Evolutionary conservation across 2,329 filamentous ascomycete species (phyloP).

Genomic region (Alternaria dauci): DNA sequence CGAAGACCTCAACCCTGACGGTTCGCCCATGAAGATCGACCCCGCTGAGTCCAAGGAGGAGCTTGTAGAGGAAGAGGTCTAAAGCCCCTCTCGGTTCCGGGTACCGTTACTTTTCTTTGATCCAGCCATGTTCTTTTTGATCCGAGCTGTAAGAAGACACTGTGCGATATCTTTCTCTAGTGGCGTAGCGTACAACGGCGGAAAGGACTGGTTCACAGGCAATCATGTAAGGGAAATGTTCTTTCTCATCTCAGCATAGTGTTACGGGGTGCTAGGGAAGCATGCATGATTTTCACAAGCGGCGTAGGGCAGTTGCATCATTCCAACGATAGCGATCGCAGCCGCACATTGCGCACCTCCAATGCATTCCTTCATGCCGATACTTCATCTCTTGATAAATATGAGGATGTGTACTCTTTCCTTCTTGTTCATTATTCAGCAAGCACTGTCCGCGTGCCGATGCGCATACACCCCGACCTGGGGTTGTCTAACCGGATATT

Average conservation of each 20-base stretch:
- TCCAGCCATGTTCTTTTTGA: background rate
- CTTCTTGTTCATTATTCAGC: background rate
- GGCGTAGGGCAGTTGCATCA: background rate
- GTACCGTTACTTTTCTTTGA: background rate
- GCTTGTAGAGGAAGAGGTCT: conserved; percentile 23
- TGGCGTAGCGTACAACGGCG: background rate
- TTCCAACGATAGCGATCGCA: background rate
- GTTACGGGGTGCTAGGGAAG: background rate
- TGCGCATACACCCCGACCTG: background rate
- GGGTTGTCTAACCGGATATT: background rate
- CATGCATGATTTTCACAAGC: background rate
- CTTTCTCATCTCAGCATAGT: background rate
- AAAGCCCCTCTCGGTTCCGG: conserved; percentile 1
- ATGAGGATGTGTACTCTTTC: no score
- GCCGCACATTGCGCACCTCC: background rate
- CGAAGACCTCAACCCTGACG: conserved; percentile 6
- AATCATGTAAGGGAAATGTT: background rate
- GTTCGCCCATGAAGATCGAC: conserved; percentile 6
- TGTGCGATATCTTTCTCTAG: background rate
- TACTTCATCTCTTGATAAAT: background rate
- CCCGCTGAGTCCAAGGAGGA: conserved; percentile 11
- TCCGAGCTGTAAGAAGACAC: background rate
- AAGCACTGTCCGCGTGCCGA: background rate
- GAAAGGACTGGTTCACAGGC: background rate
- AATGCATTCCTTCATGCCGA: background rate